Conservation (phyloP, 306 rosid genomes). For the Prunus fruticosa region DNA sequence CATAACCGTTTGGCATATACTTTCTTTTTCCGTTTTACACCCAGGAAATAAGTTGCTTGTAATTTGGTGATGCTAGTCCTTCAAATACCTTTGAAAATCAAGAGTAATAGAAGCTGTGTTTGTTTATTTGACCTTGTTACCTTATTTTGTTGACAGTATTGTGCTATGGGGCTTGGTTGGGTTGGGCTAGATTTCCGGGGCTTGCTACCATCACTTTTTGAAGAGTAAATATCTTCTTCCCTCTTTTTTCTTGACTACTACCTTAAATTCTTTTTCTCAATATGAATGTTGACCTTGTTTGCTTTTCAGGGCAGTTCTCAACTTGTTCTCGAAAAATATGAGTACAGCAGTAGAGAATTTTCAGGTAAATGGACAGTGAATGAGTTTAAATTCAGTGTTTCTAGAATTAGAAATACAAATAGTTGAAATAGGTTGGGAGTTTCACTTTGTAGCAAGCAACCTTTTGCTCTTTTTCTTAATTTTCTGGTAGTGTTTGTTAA, state of each 20-base stretch:
- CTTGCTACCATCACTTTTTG: constrained; percentile 93
- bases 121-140: constrained; percentile 25
- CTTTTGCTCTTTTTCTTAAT: neutral
- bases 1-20: neutral
- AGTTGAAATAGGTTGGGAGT: neutral
- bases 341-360: constrained; percentile 87
- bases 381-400: constrained; percentile 19
- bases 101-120: constrained; percentile 7
- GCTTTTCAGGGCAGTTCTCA: constrained; percentile 82
- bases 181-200: constrained; percentile 98
- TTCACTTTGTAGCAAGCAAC: constrained; percentile 20
- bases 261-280: constrained; percentile 6
- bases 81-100: neutral
- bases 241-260: constrained; percentile 14
- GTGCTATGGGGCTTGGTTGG: constrained; percentile 99
- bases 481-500: constrained; percentile 9
- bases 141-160: constrained; percentile 59
- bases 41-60: constrained; percentile 11
- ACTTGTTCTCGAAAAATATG: constrained; percentile 88
- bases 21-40: neutral
- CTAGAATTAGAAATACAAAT: neutral
- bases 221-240: constrained; percentile 55
- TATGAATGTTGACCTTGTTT: constrained; percentile 28
- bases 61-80: constrained; percentile 8
- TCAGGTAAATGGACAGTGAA: constrained; percentile 58